Base-by-base conservation (phyloP, 495 filamentous ascomycete species). In the Astrothelium macrocarpum region DNA sequence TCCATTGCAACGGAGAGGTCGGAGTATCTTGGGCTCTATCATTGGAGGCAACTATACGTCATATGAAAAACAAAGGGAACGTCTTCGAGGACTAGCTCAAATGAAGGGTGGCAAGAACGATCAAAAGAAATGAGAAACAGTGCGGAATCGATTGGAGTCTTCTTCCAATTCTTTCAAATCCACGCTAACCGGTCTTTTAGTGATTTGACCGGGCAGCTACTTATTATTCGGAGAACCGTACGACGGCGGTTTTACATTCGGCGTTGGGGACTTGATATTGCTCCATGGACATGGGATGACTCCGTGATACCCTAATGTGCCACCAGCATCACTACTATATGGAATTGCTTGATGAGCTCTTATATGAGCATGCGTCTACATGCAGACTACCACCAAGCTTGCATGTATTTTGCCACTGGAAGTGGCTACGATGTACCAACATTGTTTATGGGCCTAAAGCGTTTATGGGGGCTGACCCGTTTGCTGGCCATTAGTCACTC, bases 21-120 rank as follows among this genome's bases (percentile, higher is more conserved):
- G 45, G 31, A 76, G 73, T 53, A 71, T 75, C 25, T 68, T 77
- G 2, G 71, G 67, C 29, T 62, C 61, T 23, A 64, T 76, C 20
- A 56, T 73, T 45, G 75, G 66, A 25, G 75, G 75, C 29, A 72
- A 77, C 61, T 77, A 77, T 64, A 36, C 53, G 2, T 68, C 70
- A 0, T 76, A 74, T 66, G 59, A 67, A 7, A 32, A 53, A 3
- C 74, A 77, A 59, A 69, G 72, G 26, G 43, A 66, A 39, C 49
- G 25, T 9, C 49, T 56, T 29, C 3, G n/a, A 25, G 25, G 7
- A 5, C 49, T 56, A 16, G 49, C 49, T 2, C 12, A 20, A 18
- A 18, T 3, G 10, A 3, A 14, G 11, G 43, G 43, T 18, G 18
- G 43, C 11, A 49, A 49, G 11, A 9, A 29, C 45, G 5, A 20